Percentiles rank a stretch among this genome's conserved stretches.
phyloP scores from a whole-genome alignment of 345 rosid species.

The Cochlearia excelsa region DNA sequence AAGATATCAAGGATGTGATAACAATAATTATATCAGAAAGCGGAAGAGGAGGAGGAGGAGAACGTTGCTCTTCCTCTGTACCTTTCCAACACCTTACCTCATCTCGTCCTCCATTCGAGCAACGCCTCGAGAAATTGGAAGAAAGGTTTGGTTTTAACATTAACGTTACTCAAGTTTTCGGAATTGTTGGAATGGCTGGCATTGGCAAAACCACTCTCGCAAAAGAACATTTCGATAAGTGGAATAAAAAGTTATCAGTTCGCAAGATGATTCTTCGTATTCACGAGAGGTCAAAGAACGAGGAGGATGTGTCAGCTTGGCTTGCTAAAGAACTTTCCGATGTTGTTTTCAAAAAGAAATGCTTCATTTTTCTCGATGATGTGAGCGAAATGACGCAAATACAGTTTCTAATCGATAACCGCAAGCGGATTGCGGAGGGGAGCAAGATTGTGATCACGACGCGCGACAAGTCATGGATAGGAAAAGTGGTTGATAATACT shows the following conservation, averaged over 20 bases:
- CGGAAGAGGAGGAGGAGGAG: too few relatives aligned
- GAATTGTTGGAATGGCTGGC: slow-evolving; percentile 24
- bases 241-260: background rate
- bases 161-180: slow-evolving; percentile 15
- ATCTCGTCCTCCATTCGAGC: background rate
- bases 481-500: background rate
- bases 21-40: too few relatives aligned
- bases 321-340: too few relatives aligned
- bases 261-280: accelerated
- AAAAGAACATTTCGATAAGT: background rate
- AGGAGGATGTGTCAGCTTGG: background rate
- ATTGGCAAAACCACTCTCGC: slow-evolving; percentile 31
- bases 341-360: background rate
- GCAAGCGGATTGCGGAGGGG: slow-evolving; percentile 19
- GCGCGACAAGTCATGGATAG: slow-evolving; percentile 17
- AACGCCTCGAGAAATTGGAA: slow-evolving; percentile 5
- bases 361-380: slow-evolving; percentile 5
- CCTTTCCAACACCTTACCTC: too few relatives aligned
- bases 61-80: too few relatives aligned
- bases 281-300: background rate
- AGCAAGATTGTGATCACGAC: slow-evolving; percentile 30
- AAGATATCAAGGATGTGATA: too few relatives aligned
- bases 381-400: slow-evolving; percentile 7
- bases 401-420: background rate
- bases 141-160: background rate